Base-by-base conservation (phyloP, 768 basidiomycete genomes). In the Mycena albidolilacea region DNA sequence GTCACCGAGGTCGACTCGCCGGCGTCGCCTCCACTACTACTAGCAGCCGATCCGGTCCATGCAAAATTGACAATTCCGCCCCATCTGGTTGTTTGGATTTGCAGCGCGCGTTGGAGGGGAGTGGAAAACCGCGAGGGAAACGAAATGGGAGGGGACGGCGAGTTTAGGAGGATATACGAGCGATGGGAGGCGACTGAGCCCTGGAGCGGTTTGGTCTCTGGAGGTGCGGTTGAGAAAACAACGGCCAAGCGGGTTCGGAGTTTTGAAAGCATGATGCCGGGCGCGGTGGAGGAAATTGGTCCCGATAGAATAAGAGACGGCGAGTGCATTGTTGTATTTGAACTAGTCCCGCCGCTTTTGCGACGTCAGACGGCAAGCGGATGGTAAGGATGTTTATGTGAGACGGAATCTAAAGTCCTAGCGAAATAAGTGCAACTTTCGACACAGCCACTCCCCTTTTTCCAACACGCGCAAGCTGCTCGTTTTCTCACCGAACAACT, bases 1-100 rank as follows among this genome's bases (percentile, higher is more conserved):
- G 88, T 90, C 23, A 87, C 86, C 48, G 80, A 78, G 58, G 85
- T 84, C 19, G 72, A 64, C 7, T 77, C 54, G 17, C 30, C 30
- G 30, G 64, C 66, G 46, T 46, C 75, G 72, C 50, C 80, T 77
- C 8, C 52, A 30, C 21, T 38, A 21, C 30, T 30, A 30, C 30
- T n/a, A n/a, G n/a, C n/a, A n/a, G n/a, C 44, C 30, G 58, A 55
- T 19, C 79, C 81, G 30, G 85, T 81, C 89, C 89, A 92, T 19
- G 88, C 85, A 77, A 91, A 90, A 79, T 93, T 93, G 73, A 91
- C 89, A 3, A 87, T 71, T 7, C 87, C 90, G 8, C 89, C 89
- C 85, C 85, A 89, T 76, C 83, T 81, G 41, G 79, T 76, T 8
- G 83, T 82, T 21, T 82, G 82, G 11, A 87, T 79, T 67, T 87